Conservation (phyloP, 1,139 yeast genomes). For the Saccharomyces uvarum region DNA sequence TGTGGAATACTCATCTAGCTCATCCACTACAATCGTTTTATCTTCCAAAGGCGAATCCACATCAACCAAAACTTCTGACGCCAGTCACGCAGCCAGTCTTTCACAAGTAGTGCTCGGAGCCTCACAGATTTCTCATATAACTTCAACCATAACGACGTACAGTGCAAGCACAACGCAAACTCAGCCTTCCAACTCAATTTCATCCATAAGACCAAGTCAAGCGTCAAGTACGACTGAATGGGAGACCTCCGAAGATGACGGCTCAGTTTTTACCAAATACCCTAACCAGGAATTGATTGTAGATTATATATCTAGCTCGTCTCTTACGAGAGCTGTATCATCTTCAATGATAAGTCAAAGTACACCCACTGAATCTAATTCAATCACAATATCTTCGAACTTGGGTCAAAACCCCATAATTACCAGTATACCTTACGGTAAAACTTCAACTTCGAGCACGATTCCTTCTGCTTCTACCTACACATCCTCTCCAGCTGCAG, state of each 20-base stretch:
- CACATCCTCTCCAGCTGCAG: background rate
- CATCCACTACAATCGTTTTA: background rate
- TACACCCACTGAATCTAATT: background rate
- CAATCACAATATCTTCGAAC: background rate
- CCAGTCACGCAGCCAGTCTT: background rate
- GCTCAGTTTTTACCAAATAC: background rate
- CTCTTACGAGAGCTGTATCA: background rate
- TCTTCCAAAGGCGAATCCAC: background rate
- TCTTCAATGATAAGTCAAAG: background rate
- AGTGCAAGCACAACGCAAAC: background rate
- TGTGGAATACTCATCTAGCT: background rate
- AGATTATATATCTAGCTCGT: background rate
- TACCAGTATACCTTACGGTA: background rate
- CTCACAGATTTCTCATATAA: background rate
- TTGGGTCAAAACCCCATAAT: background rate
- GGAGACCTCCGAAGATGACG: background rate
- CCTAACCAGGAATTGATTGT: background rate
- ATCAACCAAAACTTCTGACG: background rate
- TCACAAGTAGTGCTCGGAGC: background rate
- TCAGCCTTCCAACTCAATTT: background rate
- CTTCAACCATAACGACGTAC: background rate
- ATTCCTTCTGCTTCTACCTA: background rate
- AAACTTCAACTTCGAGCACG: background rate
- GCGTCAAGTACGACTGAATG: background rate
- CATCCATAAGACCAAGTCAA: background rate